A percentile compares a stretch with the other conserved stretches of the same genome.
These are phyloP conservation scores for Phytophthora cryptogea DNA, from an alignment of 352 stramenopile genomes.

Conservation along the genomic window DNA sequence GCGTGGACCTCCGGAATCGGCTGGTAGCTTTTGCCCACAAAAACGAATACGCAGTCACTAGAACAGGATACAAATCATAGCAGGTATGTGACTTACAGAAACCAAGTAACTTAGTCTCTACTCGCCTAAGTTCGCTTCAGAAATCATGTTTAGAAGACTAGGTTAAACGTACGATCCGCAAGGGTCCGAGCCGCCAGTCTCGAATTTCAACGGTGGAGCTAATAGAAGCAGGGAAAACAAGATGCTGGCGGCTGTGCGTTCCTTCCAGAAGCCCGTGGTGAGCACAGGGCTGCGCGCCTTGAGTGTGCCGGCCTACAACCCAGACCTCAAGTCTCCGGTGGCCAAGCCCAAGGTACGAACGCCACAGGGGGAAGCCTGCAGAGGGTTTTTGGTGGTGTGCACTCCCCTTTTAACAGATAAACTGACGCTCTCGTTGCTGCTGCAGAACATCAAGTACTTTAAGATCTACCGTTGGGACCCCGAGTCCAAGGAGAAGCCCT, in stretches of 20 bases:
- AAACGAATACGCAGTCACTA: conserved; percentile 10
- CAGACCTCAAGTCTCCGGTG: conserved; percentile 78
- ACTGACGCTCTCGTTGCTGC: conserved; percentile 16
- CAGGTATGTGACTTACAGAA: background rate
- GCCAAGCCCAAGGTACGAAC: conserved; percentile 73
- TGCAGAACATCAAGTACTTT: conserved; percentile 97
- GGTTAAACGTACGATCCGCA: conserved; percentile 33
- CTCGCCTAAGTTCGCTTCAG: conserved; percentile 25
- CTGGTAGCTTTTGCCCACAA: background rate
- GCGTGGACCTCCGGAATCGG: conserved; percentile 39
- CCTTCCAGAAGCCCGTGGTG: conserved; percentile 41
- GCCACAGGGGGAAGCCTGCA: background rate
- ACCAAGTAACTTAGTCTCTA: background rate
- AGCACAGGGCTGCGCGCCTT: conserved; percentile 58
- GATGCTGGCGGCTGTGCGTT: conserved; percentile 40
- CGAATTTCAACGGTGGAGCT: conserved; percentile 35
- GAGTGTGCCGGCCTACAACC: conserved; percentile 49
- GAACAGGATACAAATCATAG: background rate
- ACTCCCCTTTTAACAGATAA: background rate
- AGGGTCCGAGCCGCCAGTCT: conserved; percentile 39
- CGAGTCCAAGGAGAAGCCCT: conserved; percentile 93
- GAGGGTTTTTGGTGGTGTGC: conserved; percentile 20
- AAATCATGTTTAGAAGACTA: conserved; percentile 9
- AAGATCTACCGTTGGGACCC: conserved; percentile 99
- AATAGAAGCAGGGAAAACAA: conserved; percentile 19